Base-by-base conservation (phyloP, 345 rosid species). In the Heritiera fomes region DNA sequence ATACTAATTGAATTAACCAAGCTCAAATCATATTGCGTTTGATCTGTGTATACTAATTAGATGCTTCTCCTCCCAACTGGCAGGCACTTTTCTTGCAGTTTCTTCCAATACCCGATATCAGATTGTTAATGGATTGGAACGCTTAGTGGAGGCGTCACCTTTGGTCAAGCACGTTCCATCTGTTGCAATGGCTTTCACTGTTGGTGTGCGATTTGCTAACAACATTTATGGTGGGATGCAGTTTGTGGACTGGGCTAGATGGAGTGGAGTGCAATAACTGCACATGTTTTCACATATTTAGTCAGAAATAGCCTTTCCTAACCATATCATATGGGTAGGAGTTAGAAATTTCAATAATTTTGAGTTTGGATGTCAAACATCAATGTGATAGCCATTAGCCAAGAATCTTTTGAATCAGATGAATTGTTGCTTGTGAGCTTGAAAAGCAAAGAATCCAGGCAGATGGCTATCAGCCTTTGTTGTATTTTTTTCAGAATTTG, bases 231-330 rank as follows among this genome's bases (percentile, higher is more conserved):
- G 94, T 15, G 98, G 95, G 0, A 94, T 92, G 97, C 97, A 94
- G 80, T 96, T 94, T 34, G 95, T 94, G 4, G 97, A 96, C 60
- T 93, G 98, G 99, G 92, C 94, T n/a, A 90, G 91, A 81, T 86
- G 79, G 89, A 90, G 92, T 43, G 94, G 92, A 32, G 88, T 90
- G 59, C 93, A 90, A 78, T 87, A 80, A 83, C 20, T 17, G 45
- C 38, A 34, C 10, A 12, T 60, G 2, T 28, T 38, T 23, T 6
- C 3, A 32, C 66, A 15, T 45, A 17, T 71, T 76, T 4, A 6
- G 46, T 20, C 67, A 56, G 23, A 66, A 47, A 15, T 53, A 55
- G 8, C 18, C 47, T 56, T 43, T 1, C 32, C 41, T 11, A 38
- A n/a, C 63, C 34, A 73, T 55, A 55, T 1, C 0, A 6, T 18